These are phyloP conservation scores for Trametes sp. DNA, from an alignment of 1,284 basidiomycete species.

Conservation along the genomic window DNA sequence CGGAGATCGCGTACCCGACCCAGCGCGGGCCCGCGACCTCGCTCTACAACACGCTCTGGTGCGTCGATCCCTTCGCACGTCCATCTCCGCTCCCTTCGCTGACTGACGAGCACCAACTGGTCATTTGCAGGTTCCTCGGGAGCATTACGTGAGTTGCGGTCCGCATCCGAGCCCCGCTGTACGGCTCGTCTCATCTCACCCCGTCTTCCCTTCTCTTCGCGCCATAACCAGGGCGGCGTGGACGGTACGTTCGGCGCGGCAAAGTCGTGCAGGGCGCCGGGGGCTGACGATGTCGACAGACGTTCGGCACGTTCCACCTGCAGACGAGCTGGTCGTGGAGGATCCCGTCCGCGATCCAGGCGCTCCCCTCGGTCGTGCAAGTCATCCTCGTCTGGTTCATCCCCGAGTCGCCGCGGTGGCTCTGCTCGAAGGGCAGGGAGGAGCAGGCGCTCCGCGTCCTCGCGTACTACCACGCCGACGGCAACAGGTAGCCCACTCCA, in stretches of 20 bases:
- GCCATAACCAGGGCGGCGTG: constrained; percentile 54
- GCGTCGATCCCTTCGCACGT: constrained; percentile 29
- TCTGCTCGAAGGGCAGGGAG: constrained; percentile 57
- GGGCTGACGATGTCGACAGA: constrained; percentile 44
- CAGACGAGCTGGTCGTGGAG: constrained; percentile 63
- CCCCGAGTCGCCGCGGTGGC: constrained; percentile 69
- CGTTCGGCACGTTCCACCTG: constrained; percentile 65
- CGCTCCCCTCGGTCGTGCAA: constrained; percentile 62
- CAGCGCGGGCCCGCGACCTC: constrained; percentile 61
- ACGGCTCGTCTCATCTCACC: background rate
- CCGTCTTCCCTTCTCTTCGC: no score
- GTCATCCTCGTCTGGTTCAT: constrained; percentile 60
- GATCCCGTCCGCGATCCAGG: constrained; percentile 69
- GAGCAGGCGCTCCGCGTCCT: constrained; percentile 55
- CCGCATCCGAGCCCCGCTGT: constrained; percentile 1
- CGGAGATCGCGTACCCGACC: constrained; percentile 62
- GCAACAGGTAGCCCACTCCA: constrained; percentile 59
- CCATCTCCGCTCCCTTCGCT: background rate
- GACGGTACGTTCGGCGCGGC: constrained; percentile 44
- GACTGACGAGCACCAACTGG: constrained; percentile 4
- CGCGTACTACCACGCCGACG: constrained; percentile 63
- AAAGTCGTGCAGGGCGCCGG: background rate
- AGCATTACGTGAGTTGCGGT: constrained; percentile 51
- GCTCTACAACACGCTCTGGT: constrained; percentile 64
- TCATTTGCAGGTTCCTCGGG: constrained; percentile 43